These are phyloP conservation scores for Phaeosphaeria sp. DNA, from an alignment of 2,329 filamentous ascomycete genomes.

Conservation along the genomic window DNA sequence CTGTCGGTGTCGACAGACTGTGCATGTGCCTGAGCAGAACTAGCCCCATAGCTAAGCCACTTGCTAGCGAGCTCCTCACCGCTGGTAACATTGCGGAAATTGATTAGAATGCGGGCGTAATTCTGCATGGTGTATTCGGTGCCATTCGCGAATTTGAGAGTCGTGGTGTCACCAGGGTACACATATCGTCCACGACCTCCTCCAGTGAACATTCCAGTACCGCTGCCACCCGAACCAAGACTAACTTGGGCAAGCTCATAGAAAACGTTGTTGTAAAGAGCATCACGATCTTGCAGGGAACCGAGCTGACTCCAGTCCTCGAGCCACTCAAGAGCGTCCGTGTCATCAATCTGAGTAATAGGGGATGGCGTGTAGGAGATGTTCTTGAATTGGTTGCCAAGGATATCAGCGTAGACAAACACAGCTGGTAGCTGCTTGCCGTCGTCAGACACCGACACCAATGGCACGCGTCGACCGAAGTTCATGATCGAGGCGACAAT, in stretches of 20 bases:
- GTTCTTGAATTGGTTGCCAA: constrained; percentile 52
- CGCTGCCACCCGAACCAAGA: constrained; percentile 48
- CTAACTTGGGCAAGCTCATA: constrained; percentile 54
- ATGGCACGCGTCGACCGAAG: constrained; percentile 55
- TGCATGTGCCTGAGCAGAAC: constrained; percentile 1
- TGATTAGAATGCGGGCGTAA: constrained; percentile 48
- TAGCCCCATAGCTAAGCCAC: constrained; percentile 43
- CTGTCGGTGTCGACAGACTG: constrained; percentile 2
- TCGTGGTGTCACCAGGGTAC: constrained; percentile 53
- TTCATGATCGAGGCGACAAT: constrained; percentile 58
- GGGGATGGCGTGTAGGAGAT: constrained; percentile 56
- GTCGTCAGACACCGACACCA: constrained; percentile 68
- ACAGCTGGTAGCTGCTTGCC: constrained; percentile 65
- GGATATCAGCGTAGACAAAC: constrained; percentile 59
- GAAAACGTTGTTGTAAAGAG: constrained; percentile 61
- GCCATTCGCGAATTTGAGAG: constrained; percentile 55
- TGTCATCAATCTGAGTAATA: constrained; percentile 63
- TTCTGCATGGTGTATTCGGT: constrained; percentile 50
- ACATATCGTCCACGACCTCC: constrained; percentile 53
- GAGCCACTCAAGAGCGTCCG: constrained; percentile 58
- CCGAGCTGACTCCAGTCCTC: constrained; percentile 56
- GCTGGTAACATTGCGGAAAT: constrained; percentile 49
- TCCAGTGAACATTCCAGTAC: constrained; percentile 52
- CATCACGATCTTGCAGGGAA: constrained; percentile 63
- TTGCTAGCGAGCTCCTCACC: constrained; percentile 50